Evolutionary conservation across 2,329 filamentous ascomycete genomes (phyloP), one percentile per base, ranked within the genome.

Genomic region (Cladobotryum mycophilum): DNA sequence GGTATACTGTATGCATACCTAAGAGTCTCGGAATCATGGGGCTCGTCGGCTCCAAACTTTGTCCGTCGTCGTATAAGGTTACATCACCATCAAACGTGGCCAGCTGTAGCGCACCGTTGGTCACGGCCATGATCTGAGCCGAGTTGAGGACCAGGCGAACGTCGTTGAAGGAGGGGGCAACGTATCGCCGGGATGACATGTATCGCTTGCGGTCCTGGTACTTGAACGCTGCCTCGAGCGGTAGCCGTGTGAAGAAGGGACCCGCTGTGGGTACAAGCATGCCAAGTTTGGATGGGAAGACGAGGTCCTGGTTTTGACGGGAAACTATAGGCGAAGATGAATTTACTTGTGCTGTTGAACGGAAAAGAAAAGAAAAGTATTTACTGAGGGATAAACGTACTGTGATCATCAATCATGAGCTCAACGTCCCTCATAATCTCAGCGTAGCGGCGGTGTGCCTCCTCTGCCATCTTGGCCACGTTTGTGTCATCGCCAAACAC

Each of bases 81-180:
- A 99, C 90, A 69, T 99, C 93, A 69, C 93, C 93, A 68, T 99
- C 93, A 65, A 99, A 99, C 0, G 93, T 99, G 48, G 95, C 85
- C 4, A 99, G 79, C 59, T 93, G 84, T 8, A 96, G 77, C 4
- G 82, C 79, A 18, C 86, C 85, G 20, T 81, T 82, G 14, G 89
- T 86, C n/a, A 97, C 81, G 37, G 89, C 89, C 84, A 96, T 90
- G 53, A 92, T 78, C 70, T 99, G 93, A 15, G 93, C 91, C 37
- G 93, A 93, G 71, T 99, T 99, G 59, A 99, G 81, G 47, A 95
- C 86, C 20, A 96, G 77, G 2, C 93, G 84, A 53, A 99, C 84
- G 65, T 99, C 93, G 70, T 99, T 99, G 78, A 99, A 99, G 1
- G 89, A 95, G 0, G 93, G 93, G 1, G 92, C 88, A 2, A 99